phyloP scores from a whole-genome alignment of 1,284 basidiomycete species.

The Trametes versicolor region DNA sequence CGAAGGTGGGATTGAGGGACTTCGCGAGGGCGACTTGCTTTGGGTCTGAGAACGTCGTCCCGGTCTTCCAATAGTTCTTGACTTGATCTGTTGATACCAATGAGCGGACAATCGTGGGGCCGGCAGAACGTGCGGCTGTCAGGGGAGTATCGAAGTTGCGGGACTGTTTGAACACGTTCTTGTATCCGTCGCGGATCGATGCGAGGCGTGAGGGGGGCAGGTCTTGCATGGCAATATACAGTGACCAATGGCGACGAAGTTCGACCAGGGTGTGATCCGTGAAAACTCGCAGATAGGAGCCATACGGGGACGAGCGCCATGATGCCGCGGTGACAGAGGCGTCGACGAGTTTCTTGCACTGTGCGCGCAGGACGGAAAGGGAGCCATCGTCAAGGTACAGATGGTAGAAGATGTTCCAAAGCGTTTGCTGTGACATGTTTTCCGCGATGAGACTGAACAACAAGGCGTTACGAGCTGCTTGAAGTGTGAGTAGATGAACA shows the following conservation, averaged over 20 bases:
- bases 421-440: constrained; percentile 31
- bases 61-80: constrained; percentile 52
- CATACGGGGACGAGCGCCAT: constrained; percentile 57
- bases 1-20: constrained; percentile 59
- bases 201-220: constrained; percentile 24
- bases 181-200: constrained; percentile 34
- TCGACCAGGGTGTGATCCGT: constrained; percentile 52
- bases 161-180: constrained; percentile 21
- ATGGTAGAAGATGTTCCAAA: constrained; percentile 72
- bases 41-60: constrained; percentile 47
- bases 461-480: constrained; percentile 53
- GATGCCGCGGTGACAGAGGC: constrained; percentile 55
- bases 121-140: constrained; percentile 10
- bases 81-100: neutral
- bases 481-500: constrained; percentile 8
- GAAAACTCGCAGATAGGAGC: constrained; percentile 49
- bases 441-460: constrained; percentile 50
- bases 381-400: constrained; percentile 56
- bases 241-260: constrained; percentile 54
- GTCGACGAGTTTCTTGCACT: constrained; percentile 55
- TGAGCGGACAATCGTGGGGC: neutral
- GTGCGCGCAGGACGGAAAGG: constrained; percentile 49
- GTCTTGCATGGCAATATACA: constrained; percentile 46
- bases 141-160: neutral
- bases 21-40: constrained; percentile 31